A percentile compares a stretch with the other conserved stretches of the same genome.
Conservation (phyloP, 192 early-diverging fungal species). For the Dissophora globulifera region DNA sequence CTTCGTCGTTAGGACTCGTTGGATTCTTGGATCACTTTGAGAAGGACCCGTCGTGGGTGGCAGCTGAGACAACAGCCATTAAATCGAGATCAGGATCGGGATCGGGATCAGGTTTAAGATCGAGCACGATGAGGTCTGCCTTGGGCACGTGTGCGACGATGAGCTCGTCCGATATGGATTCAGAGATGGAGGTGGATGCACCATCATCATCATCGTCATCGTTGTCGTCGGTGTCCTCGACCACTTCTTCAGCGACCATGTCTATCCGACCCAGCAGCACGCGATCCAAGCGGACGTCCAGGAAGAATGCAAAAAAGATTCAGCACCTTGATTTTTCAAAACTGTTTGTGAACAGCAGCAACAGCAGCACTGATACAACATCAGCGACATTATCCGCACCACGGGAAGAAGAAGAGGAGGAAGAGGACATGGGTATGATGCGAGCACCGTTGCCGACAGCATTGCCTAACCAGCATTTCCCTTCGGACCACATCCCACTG, state of each 20-base stretch:
- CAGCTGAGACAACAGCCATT: no score
- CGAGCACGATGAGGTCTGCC: no score
- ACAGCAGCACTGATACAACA: neutral
- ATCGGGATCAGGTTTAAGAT: no score
- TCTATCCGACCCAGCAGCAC: neutral
- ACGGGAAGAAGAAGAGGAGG: neutral
- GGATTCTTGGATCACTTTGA: constrained; percentile 48
- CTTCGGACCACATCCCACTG: constrained; percentile 47
- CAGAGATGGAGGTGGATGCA: constrained; percentile 22
- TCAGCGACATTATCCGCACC: neutral
- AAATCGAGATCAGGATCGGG: no score
- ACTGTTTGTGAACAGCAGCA: neutral
- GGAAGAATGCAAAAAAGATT: neutral
- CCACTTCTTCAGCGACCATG: constrained; percentile 1
- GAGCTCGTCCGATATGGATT: constrained; percentile 32
- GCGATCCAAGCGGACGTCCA: neutral
- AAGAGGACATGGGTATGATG: neutral
- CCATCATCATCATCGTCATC: constrained; percentile 4
- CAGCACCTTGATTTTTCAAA: constrained; percentile 30
- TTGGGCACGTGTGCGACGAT: no score
- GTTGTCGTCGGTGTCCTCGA: no score
- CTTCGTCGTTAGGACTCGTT: constrained; percentile 30
- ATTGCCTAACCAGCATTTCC: constrained; percentile 40
- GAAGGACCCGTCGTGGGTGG: neutral
- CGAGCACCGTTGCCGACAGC: constrained; percentile 29